These are phyloP conservation scores for Auricularia heimuer DNA, from an alignment of 768 basidiomycete genomes.

Conservation along the genomic window DNA sequence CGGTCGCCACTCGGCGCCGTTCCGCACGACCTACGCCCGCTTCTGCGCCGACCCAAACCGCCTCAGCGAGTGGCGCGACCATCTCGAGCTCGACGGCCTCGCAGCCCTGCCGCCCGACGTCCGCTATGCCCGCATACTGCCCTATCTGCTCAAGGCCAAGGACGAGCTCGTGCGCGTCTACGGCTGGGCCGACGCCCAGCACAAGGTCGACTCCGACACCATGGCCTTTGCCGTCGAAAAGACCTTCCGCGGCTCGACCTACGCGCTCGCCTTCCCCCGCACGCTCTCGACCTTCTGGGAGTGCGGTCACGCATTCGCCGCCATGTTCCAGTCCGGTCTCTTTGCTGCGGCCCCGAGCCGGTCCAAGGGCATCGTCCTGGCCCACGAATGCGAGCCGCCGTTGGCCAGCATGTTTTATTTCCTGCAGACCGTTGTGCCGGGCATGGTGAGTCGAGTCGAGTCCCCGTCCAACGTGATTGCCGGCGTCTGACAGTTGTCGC, in stretches of 20 bases:
- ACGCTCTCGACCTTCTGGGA: neutral
- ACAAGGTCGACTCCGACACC: neutral
- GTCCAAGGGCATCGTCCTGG: neutral
- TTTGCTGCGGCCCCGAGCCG: neutral
- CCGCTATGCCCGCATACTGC: conserved; percentile 1
- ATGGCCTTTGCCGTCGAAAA: conserved; percentile 1
- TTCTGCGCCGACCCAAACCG: neutral
- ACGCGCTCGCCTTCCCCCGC: neutral
- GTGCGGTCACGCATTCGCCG: neutral
- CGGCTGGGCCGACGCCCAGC: neutral
- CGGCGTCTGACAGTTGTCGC: neutral
- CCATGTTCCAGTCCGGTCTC: neutral
- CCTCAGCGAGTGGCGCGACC: neutral
- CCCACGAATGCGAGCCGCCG: neutral
- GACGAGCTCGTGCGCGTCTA: neutral
- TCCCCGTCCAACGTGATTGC: neutral
- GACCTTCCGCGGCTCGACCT: neutral
- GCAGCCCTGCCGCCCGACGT: neutral
- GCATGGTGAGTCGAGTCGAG: neutral
- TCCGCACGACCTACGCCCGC: neutral
- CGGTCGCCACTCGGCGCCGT: neutral
- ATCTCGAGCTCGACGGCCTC: conserved; percentile 1
- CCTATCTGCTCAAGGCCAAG: neutral
- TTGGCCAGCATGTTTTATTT: neutral
- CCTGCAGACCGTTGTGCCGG: neutral